A percentile compares a stretch with the other conserved stretches of the same genome.
Evolutionary conservation across 2,329 filamentous ascomycete genomes (phyloP).

Genomic region (Pseudogymnoascus verrucosus): DNA sequence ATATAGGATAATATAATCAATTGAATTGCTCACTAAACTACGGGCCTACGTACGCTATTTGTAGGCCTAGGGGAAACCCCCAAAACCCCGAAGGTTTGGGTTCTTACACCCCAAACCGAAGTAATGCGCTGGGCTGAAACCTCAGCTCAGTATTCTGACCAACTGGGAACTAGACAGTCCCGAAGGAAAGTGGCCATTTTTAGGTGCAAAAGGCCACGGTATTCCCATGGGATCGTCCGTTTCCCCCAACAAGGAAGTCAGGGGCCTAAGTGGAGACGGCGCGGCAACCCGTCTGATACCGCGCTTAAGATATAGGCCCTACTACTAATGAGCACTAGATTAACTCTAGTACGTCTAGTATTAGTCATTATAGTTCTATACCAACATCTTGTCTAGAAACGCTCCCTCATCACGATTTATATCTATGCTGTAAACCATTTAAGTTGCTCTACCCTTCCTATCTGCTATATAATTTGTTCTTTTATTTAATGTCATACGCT

Average conservation of each 20-base stretch:
- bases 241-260: background rate
- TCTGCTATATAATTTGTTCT: constrained; percentile 7
- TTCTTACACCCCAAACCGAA: too few relatives aligned
- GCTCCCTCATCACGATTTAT: background rate
- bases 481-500: constrained; percentile 7
- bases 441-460: background rate
- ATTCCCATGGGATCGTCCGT: too few relatives aligned
- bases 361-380: background rate
- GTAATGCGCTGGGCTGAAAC: too few relatives aligned
- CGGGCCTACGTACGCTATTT: too few relatives aligned
- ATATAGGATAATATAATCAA: too few relatives aligned
- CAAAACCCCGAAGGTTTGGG: too few relatives aligned
- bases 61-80: too few relatives aligned
- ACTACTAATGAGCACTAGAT: background rate
- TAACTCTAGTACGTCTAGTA: background rate
- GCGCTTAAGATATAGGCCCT: background rate
- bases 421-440: background rate
- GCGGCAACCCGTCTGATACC: background rate
- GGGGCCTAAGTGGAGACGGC: background rate
- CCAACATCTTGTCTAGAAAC: background rate
- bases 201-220: too few relatives aligned
- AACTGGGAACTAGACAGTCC: too few relatives aligned
- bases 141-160: too few relatives aligned
- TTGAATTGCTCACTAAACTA: too few relatives aligned
- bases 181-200: too few relatives aligned